A percentile compares a stretch with the other conserved stretches of the same genome.
phyloP scores from a whole-genome alignment of 108 stramenopile genomes.

The Stephanodiscus triporus region DNA sequence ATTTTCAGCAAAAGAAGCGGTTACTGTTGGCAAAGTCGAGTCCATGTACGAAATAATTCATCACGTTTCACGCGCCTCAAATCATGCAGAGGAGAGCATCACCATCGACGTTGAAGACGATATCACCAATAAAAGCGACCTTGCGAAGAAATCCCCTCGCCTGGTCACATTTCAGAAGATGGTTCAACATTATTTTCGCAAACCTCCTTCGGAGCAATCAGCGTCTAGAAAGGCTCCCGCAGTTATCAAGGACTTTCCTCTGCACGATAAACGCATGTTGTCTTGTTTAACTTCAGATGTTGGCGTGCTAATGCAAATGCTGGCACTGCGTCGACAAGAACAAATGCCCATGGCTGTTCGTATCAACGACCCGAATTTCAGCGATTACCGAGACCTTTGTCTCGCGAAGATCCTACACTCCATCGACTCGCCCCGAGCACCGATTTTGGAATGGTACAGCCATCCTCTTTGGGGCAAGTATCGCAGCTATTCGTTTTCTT shows the following conservation, averaged over 20 bases:
- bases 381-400: conserved; percentile 71
- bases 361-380: conserved; percentile 35
- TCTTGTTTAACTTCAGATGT: conserved; percentile 49
- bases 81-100: conserved; percentile 22
- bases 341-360: conserved; percentile 14
- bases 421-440: conserved; percentile 64
- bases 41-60: conserved; percentile 68
- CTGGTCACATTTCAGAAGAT: conserved; percentile 68
- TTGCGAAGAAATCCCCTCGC: conserved; percentile 54
- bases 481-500: conserved; percentile 50
- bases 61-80: conserved; percentile 40
- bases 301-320: conserved; percentile 38
- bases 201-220: conserved; percentile 12
- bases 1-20: conserved; percentile 54
- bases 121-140: neutral
- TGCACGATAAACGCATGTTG: conserved; percentile 18
- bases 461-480: conserved; percentile 80
- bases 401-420: conserved; percentile 83
- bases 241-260: conserved; percentile 41
- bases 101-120: conserved; percentile 11
- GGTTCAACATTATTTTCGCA: conserved; percentile 54
- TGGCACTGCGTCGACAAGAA: conserved; percentile 37
- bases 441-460: conserved; percentile 48
- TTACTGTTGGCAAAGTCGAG: conserved; percentile 67
- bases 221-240: conserved; percentile 16